Percentiles rank a stretch among this genome's conserved stretches.
Evolutionary conservation across 768 basidiomycete species (phyloP).

Genomic region (Goffeauzyma gilvescens): DNA sequence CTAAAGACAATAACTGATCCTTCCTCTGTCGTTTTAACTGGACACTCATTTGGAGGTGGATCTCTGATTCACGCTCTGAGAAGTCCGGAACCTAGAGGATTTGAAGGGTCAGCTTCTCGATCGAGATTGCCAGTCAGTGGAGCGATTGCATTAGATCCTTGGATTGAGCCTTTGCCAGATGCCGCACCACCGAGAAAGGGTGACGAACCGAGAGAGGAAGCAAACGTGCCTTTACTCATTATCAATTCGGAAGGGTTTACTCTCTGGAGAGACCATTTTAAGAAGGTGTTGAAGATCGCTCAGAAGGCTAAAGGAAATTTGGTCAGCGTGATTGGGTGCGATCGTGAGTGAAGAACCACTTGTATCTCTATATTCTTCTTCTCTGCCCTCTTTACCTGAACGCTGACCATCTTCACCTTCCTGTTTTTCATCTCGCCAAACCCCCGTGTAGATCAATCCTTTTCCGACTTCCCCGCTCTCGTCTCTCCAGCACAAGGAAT

Average conservation of each 20-base stretch:
- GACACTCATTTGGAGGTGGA: conserved; percentile 44
- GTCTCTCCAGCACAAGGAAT: conserved; percentile 11
- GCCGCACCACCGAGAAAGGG: conserved; percentile 31
- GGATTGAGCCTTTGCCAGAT: conserved; percentile 55
- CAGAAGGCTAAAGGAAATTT: conserved; percentile 22
- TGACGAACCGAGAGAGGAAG: conserved; percentile 10
- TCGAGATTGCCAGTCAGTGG: conserved; percentile 41
- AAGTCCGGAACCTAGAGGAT: conserved; percentile 29
- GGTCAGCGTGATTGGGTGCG: conserved; percentile 17
- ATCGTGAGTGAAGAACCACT: conserved; percentile 16
- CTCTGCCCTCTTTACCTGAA: not conserved
- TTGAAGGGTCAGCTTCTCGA: too few relatives aligned
- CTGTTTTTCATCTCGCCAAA: not conserved
- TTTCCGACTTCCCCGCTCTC: conserved; percentile 29
- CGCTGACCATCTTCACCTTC: not conserved
- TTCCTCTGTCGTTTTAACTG: too few relatives aligned
- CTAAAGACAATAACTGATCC: too few relatives aligned
- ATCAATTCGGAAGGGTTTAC: conserved; percentile 64
- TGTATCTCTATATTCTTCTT: not conserved
- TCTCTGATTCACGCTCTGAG: conserved; percentile 35
- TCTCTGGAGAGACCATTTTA: conserved; percentile 58
- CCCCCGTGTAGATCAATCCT: conserved; percentile 20
- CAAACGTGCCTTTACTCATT: conserved; percentile 39
- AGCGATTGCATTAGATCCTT: conserved; percentile 57
- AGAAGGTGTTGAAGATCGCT: conserved; percentile 40